phyloP scores from a whole-genome alignment of 129 eudicot species.

The Pittosporum tobira region DNA sequence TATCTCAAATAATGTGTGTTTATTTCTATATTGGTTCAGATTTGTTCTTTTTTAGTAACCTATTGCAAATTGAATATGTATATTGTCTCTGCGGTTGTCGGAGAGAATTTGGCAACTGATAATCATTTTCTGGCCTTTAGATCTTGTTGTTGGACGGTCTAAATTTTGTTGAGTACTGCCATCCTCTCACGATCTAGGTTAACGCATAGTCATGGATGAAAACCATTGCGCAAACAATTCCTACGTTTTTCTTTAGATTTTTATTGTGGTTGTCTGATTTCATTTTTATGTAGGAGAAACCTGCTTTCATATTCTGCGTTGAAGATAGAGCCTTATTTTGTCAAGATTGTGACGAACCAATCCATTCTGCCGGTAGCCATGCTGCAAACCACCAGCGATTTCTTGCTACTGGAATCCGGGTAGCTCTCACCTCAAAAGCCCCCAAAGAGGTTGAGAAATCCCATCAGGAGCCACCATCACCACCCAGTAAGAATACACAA shows the following conservation, averaged over 20 bases:
- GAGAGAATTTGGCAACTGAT: too few relatives aligned
- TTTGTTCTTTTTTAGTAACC: too few relatives aligned
- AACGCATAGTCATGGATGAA: too few relatives aligned
- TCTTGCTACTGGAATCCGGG: constrained; percentile 81
- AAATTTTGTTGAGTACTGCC: too few relatives aligned
- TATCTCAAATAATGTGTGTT: too few relatives aligned
- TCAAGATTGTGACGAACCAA: constrained; percentile 79
- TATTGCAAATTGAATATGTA: too few relatives aligned
- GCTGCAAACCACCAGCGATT: constrained; percentile 90
- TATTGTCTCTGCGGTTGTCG: too few relatives aligned
- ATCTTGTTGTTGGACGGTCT: too few relatives aligned
- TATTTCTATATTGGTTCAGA: too few relatives aligned
- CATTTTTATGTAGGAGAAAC: constrained; percentile 41
- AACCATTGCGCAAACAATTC: too few relatives aligned
- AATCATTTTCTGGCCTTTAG: too few relatives aligned
- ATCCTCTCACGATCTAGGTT: too few relatives aligned
- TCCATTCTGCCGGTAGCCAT: constrained; percentile 66
- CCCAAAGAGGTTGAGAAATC: constrained; percentile 29
- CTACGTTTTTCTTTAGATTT: background rate
- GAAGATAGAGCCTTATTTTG: constrained; percentile 94
- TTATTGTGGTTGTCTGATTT: background rate
- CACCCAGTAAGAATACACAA: constrained; percentile 26
- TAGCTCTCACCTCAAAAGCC: constrained; percentile 48
- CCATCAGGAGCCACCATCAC: constrained; percentile 44
- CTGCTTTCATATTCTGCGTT: constrained; percentile 82